These are phyloP conservation scores for Chlamydomonas incerta DNA, from an alignment of 139 green algal species.

Conservation along the genomic window DNA sequence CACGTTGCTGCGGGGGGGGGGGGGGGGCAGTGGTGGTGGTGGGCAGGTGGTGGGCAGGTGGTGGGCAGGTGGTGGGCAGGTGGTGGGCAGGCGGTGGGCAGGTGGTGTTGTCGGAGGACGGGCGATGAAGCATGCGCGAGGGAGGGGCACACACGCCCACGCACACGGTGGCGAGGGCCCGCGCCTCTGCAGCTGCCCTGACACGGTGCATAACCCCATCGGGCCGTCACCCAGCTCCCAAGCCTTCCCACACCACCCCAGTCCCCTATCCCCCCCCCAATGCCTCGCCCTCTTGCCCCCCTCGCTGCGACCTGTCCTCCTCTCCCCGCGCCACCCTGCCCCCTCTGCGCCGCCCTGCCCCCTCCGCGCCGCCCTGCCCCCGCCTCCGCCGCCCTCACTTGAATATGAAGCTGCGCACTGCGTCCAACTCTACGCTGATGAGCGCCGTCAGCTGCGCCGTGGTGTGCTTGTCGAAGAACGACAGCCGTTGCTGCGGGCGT, in stretches of 20 bases:
- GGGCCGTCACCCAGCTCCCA: too few relatives aligned
- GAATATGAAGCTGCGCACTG: constrained; percentile 87
- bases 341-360: not conserved
- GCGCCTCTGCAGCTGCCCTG: too few relatives aligned
- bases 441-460: constrained; percentile 79
- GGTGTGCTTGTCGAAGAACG: constrained; percentile 71
- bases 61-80: too few relatives aligned
- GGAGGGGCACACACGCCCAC: too few relatives aligned
- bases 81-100: too few relatives aligned
- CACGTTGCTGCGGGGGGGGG: constrained; percentile 64
- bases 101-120: too few relatives aligned
- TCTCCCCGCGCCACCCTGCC: not conserved
- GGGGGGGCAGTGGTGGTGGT: not conserved
- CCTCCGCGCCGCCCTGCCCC: not conserved
- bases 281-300: too few relatives aligned
- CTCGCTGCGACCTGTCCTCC: not conserved
- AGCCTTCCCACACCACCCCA: too few relatives aligned
- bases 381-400: constrained; percentile 55
- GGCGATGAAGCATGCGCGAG: too few relatives aligned
- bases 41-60: not conserved
- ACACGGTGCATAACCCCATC: too few relatives aligned
- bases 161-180: too few relatives aligned
- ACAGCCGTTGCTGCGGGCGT: constrained; percentile 56
- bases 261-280: too few relatives aligned
- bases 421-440: constrained; percentile 86